Evolutionary conservation across 169 alveolate species (phyloP), one percentile per base, ranked within the genome.

Genomic region (Plasmodium yoelii): DNA sequence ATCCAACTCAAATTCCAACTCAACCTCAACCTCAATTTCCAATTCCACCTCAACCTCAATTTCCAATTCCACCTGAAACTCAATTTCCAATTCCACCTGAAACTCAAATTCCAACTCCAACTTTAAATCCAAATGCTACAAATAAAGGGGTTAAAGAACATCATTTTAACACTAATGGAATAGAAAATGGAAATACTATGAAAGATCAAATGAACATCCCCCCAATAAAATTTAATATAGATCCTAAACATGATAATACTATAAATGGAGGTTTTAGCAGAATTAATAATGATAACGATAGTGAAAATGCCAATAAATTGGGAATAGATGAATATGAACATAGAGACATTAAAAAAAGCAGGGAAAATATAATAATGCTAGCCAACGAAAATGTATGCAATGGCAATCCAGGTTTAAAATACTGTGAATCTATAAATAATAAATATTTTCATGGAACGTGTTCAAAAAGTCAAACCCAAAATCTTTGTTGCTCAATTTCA

Each of bases 401-500:
- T n/a, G 57, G 55, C 10, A 18, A 5, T 28, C n/a, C n/a, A 9
- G 55, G 71, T 10, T 15, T 56, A 42, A 10, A 18, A 10, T 73
- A 73, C 47, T 73, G 87, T 73, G 26, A 56, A n/a, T 56, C 51
- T 12, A 6, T 56, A n/a, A 8, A 39, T 18, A 24, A 24, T 28
- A 56, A 18, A 7, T n/a, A 26, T 10, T 34, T 18, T 10, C n/a
- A 39, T 19, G 49, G 39, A n/a, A 7, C 72, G n/a, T 73, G 87
- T 26, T 13, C 87, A n/a, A 73, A 24, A 15, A 70, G 55, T 13
- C 12, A 57, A 39, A 73, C 13, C 7, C 55, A 57, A 59, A 2
- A 57, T 56, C 57, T 73, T 28, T 73, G 87, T 56, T 73, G 87
- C 39, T 59, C 68, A 57, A 73, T 73, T 55, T 73, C 87, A 63